Evolutionary conservation across 2,329 filamentous ascomycete species (phyloP).

Genomic region (Trichoderma afroharzianum): DNA sequence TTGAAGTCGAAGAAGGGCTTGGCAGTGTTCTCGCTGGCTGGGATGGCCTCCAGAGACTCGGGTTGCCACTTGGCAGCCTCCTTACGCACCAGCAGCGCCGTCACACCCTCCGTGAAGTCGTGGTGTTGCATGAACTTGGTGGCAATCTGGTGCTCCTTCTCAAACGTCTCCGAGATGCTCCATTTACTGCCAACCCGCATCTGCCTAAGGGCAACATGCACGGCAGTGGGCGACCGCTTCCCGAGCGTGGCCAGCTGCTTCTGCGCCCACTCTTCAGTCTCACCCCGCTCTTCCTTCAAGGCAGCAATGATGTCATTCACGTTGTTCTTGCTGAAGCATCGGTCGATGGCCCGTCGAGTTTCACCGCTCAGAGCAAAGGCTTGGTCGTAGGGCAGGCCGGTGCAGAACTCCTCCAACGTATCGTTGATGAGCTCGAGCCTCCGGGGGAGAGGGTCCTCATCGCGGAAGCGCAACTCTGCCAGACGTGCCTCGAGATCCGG

Average conservation of each 20-base stretch:
- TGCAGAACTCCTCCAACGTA: conserved; percentile 89
- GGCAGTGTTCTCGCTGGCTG: conserved; percentile 49
- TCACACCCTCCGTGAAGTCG: conserved; percentile 92
- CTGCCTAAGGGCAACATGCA: conserved; percentile 80
- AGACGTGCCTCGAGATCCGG: conserved; percentile 78
- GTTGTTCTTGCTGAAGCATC: conserved; percentile 67
- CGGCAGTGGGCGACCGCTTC: conserved; percentile 77
- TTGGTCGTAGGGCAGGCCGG: conserved; percentile 75
- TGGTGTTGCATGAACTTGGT: conserved; percentile 83
- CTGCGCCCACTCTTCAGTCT: conserved; percentile 69
- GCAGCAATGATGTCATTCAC: conserved; percentile 68
- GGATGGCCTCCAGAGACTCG: conserved; percentile 64
- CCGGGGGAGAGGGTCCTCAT: conserved; percentile 61
- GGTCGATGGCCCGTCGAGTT: conserved; percentile 77
- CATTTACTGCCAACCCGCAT: conserved; percentile 73
- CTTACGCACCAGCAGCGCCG: conserved; percentile 71
- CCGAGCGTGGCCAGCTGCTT: conserved; percentile 73
- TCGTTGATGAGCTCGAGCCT: conserved; percentile 72
- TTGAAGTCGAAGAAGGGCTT: conserved; percentile 65
- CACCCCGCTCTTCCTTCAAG: conserved; percentile 51
- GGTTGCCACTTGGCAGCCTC: conserved; percentile 72
- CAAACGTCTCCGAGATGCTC: conserved; percentile 81
- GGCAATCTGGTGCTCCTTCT: conserved; percentile 80
- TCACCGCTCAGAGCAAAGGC: conserved; percentile 64
- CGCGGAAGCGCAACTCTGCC: conserved; percentile 83